Evolutionary conservation across 441 rosid genomes (phyloP).

Genomic region (Dalechampia spathulata): DNA sequence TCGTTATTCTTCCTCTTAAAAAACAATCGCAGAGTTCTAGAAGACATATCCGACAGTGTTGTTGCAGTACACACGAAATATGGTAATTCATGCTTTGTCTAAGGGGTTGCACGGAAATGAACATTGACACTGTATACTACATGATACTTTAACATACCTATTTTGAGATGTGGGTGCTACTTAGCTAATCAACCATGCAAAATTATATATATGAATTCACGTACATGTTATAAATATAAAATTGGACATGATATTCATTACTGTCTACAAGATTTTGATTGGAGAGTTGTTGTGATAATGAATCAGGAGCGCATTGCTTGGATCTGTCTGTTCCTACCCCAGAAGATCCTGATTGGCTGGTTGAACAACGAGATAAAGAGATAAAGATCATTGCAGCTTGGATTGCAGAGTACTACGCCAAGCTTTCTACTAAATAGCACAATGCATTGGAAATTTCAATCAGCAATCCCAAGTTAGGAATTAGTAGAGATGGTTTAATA

Average conservation of each 20-base stretch:
- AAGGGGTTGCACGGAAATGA: too few species aligned
- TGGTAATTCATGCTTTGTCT: neutral
- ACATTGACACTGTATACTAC: too few species aligned
- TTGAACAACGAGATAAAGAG: neutral
- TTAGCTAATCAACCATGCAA: too few species aligned
- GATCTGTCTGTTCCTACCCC: neutral
- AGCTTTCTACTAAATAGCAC: neutral
- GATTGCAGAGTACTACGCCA: constrained; percentile 6
- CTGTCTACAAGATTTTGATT: too few species aligned
- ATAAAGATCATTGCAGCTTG: constrained; percentile 4
- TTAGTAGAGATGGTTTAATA: too few species aligned
- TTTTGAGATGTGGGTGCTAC: too few species aligned
- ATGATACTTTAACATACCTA: too few species aligned
- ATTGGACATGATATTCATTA: too few species aligned
- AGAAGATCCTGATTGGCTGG: constrained; percentile 10
- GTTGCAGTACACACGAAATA: neutral
- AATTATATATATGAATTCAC: too few species aligned
- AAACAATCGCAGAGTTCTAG: constrained; percentile 5
- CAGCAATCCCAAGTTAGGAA: too few species aligned
- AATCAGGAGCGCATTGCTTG: constrained; percentile 3
- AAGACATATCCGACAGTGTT: constrained; percentile 12
- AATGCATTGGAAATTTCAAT: too few species aligned
- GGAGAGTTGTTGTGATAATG: neutral
- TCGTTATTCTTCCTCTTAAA: neutral
- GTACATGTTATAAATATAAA: too few species aligned